A percentile compares a stretch with the other conserved stretches of the same genome.
phyloP scores from a whole-genome alignment of 179 eudicot species.

The Beta lomatogona region DNA sequence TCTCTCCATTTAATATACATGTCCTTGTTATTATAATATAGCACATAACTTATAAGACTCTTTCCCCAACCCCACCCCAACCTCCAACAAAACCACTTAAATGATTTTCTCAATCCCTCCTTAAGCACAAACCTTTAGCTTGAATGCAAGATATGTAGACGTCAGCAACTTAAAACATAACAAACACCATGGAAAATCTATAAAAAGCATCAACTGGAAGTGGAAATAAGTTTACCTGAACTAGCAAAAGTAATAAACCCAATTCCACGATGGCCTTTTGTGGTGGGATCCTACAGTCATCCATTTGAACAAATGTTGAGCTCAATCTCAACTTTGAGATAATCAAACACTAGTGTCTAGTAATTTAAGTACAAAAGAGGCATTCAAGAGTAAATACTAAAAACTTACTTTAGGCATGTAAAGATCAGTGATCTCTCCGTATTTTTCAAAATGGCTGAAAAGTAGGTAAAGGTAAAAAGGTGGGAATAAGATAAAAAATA shows the following conservation, averaged over 20 bases:
- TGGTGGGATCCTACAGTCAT: slow-evolving; percentile 65
- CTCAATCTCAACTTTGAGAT: slow-evolving; percentile 2
- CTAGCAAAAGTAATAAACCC: slow-evolving; percentile 90
- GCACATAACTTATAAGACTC: neutral
- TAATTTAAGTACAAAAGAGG: neutral
- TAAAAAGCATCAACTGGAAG: neutral
- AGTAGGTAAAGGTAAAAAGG: neutral
- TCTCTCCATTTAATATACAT: no score
- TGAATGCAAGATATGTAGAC: neutral
- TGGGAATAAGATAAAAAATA: neutral
- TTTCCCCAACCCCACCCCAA: neutral
- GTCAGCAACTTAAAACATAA: neutral
- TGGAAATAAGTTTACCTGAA: slow-evolving; percentile 50
- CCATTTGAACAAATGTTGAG: neutral
- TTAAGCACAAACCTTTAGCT: neutral
- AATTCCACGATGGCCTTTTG: slow-evolving; percentile 98
- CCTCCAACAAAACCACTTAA: neutral
- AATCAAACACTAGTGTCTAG: neutral
- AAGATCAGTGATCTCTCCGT: slow-evolving; percentile 89
- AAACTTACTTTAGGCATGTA: slow-evolving; percentile 94
- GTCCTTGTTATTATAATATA: neutral
- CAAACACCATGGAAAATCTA: neutral
- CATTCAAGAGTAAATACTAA: neutral
- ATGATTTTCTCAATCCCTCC: neutral
- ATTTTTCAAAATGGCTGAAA: slow-evolving; percentile 88